Percentiles rank a stretch among this genome's conserved stretches.
Conservation (phyloP, 768 basidiomycete genomes). For the Glaciozyma antarctica region DNA sequence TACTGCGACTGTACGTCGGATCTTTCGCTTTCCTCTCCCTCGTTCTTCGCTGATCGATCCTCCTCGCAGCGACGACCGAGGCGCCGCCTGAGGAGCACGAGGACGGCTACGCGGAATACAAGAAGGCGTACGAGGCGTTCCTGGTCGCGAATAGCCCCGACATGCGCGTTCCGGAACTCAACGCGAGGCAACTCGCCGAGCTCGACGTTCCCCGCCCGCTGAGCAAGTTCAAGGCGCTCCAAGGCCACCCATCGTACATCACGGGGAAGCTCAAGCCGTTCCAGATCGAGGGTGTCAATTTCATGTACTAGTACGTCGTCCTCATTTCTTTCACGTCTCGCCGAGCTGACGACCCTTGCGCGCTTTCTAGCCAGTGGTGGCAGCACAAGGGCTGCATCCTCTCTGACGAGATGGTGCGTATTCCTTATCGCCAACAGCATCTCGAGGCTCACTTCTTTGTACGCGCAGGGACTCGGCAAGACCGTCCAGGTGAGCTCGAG, state of each 20-base stretch:
- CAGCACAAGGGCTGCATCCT: constrained; percentile 72
- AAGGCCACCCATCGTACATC: constrained; percentile 51
- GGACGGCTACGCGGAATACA: constrained; percentile 54
- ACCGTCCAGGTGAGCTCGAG: constrained; percentile 48
- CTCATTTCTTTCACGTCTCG: constrained; percentile 30
- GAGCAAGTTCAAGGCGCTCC: constrained; percentile 45
- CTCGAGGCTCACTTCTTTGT: too few species aligned
- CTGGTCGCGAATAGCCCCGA: constrained; percentile 54
- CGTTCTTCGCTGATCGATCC: neutral
- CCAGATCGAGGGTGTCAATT: constrained; percentile 41
- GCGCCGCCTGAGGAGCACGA: constrained; percentile 41
- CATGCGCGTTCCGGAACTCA: constrained; percentile 47
- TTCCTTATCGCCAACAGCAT: neutral
- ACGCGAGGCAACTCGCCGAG: constrained; percentile 31
- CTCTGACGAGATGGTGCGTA: constrained; percentile 77
- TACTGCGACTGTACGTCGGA: constrained; percentile 46
- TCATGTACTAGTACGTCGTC: constrained; percentile 31
- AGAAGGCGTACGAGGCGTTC: constrained; percentile 58
- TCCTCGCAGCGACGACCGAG: constrained; percentile 17
- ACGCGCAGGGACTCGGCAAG: constrained; percentile 53
- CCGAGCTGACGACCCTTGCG: constrained; percentile 54
- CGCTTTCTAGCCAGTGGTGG: constrained; percentile 84
- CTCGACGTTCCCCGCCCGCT: constrained; percentile 35
- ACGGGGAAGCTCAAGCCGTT: constrained; percentile 47
- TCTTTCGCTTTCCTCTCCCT: neutral